These are phyloP conservation scores for Plasmopara halstedii DNA, from an alignment of 352 stramenopile genomes.

Conservation along the genomic window DNA sequence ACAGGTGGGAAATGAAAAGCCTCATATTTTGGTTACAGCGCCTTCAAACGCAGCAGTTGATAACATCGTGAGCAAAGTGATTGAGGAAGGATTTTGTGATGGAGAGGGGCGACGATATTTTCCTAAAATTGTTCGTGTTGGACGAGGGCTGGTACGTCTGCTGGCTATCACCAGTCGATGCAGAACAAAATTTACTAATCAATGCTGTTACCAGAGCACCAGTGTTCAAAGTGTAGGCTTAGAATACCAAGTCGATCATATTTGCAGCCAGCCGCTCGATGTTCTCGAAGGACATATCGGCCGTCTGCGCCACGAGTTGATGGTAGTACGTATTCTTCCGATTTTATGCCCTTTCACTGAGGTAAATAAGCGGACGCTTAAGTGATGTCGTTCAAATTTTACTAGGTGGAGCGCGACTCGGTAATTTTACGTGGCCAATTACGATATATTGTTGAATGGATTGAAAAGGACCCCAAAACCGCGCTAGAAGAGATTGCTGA, in stretches of 20 bases:
- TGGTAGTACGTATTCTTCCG: conserved; percentile 27
- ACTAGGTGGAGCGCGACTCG: conserved; percentile 70
- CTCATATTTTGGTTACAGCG: conserved; percentile 89
- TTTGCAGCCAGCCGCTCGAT: conserved; percentile 67
- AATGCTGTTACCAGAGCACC: conserved; percentile 33
- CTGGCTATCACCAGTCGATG: neutral
- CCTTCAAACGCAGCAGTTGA: conserved; percentile 95
- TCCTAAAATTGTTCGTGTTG: conserved; percentile 92
- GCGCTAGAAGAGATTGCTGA: conserved; percentile 36
- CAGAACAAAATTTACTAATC: neutral
- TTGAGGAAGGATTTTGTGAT: conserved; percentile 93
- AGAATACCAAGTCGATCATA: conserved; percentile 80
- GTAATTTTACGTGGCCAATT: conserved; percentile 55
- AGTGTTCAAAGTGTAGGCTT: conserved; percentile 74
- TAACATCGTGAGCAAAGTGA: conserved; percentile 96
- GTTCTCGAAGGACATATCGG: conserved; percentile 57
- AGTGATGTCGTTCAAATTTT: neutral
- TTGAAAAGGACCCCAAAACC: conserved; percentile 49
- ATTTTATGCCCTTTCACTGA: neutral
- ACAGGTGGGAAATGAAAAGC: conserved; percentile 83
- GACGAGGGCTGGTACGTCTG: conserved; percentile 61
- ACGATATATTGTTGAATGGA: conserved; percentile 61
- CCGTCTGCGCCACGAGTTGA: conserved; percentile 41
- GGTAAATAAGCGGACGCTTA: neutral
- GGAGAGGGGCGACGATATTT: conserved; percentile 91